Evolutionary conservation across 2,329 filamentous ascomycete genomes (phyloP), one percentile per base, ranked within the genome.

Genomic region (Bipolaris zeicola): DNA sequence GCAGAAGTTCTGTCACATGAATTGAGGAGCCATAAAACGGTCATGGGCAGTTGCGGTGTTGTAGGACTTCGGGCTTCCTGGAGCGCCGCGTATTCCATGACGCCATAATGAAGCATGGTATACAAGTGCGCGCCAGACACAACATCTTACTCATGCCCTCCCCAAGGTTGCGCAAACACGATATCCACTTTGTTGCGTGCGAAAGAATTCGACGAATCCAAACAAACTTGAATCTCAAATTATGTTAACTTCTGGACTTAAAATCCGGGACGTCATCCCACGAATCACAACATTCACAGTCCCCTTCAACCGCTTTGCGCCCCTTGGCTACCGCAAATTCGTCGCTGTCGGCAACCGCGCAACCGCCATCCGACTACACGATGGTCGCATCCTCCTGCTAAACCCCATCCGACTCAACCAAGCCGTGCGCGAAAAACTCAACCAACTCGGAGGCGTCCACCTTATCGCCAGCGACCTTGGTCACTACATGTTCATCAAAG

Each of bases 241-340:
- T 3, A 61, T 61, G 55, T 3, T 37, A n/a, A 26, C 37, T 7
- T 28, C 26, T 3, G 45, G 6, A 4, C 45, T 53, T 7, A 48
- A 50, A 11, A 63, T 63, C 3, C 44, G 57, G 5, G 52, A 60
- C 14, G 24, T 62, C 33, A 38, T 38, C 2, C 50, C 63, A 2
- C 14, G 42, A 8, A 50, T 64, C 28, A 60, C 57, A 1, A 62
- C 58, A 6, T 66, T 66, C 55, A 54, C 46, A 22, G 48, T 56
- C 10, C 64, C 56, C 5, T 63, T 63, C 54, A 64, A 61, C 20
- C 59, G 63, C 46, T 62, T 66, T 33, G 60, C 61, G 14, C 63
- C 57, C 0, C 53, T 65, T 14, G 61, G 57, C 26, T 57, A 56
- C 13, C 57, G 63, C 37, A 57, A 60, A 1, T 65, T 65, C 6